These are phyloP conservation scores for Somion occarium DNA, from an alignment of 1,284 basidiomycete species.

Conservation along the genomic window DNA sequence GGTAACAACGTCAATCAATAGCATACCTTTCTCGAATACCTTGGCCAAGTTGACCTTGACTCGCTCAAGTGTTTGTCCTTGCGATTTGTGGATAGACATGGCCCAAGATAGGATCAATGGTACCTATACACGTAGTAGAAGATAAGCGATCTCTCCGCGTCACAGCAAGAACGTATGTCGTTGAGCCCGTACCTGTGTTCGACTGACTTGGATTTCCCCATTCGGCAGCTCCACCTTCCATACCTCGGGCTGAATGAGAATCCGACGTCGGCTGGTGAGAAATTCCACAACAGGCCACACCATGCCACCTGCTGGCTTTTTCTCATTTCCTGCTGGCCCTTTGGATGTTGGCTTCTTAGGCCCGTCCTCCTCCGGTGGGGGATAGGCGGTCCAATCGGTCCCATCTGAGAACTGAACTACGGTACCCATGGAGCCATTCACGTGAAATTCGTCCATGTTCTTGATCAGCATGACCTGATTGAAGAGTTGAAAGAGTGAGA, in stretches of 20 bases:
- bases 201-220: constrained; percentile 74
- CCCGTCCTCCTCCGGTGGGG: neutral
- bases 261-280: constrained; percentile 28
- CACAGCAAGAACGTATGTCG: no score
- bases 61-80: constrained; percentile 85
- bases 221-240: constrained; percentile 86
- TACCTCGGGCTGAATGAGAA: constrained; percentile 55
- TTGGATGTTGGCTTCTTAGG: constrained; percentile 19
- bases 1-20: neutral
- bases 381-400: constrained; percentile 8
- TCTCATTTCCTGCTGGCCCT: constrained; percentile 12
- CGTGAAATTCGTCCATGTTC: constrained; percentile 66
- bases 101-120: constrained; percentile 87
- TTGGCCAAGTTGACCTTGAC: constrained; percentile 80
- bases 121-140: no score
- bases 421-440: constrained; percentile 81
- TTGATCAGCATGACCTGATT: constrained; percentile 57
- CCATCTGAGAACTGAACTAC: constrained; percentile 55
- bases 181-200: constrained; percentile 73
- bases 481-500: neutral
- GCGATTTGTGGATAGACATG: constrained; percentile 94
- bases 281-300: constrained; percentile 33
- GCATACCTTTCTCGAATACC: constrained; percentile 84
- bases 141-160: constrained; percentile 14
- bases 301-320: constrained; percentile 10